Percentiles rank a stretch among this genome's conserved stretches.
These are phyloP conservation scores for Ustilago esculenta DNA, from an alignment of 1,284 basidiomycete genomes.

Conservation along the genomic window DNA sequence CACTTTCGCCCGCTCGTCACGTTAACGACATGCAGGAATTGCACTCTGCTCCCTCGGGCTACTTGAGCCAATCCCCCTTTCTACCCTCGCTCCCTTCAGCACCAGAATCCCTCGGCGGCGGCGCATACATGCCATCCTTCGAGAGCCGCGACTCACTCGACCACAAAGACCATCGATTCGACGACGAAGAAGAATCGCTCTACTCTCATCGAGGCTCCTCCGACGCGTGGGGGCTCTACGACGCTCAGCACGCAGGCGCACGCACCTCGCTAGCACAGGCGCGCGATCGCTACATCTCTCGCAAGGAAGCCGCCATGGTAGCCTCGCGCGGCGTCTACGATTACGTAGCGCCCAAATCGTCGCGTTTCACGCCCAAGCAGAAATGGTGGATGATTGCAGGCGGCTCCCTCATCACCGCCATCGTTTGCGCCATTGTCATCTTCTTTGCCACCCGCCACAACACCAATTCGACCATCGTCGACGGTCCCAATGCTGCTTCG, in stretches of 20 bases:
- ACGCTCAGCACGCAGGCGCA: constrained; percentile 12
- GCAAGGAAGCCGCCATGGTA: constrained; percentile 37
- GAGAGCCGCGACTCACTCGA: constrained; percentile 27
- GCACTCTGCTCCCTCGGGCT: constrained; percentile 22
- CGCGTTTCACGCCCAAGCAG: constrained; percentile 28
- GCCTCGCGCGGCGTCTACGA: constrained; percentile 20
- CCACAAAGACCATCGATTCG: constrained; percentile 6
- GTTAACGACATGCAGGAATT: constrained; percentile 31
- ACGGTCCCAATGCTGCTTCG: not conserved
- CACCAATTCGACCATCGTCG: constrained; percentile 28
- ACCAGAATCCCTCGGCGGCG: constrained; percentile 7
- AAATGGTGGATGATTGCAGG: constrained; percentile 27
- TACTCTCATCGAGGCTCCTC: constrained; percentile 15
- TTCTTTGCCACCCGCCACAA: constrained; percentile 40
- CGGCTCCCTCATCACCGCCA: constrained; percentile 18
- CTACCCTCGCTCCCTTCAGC: constrained; percentile 13
- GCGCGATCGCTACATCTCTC: constrained; percentile 48
- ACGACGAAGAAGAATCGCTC: constrained; percentile 16
- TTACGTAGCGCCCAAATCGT: constrained; percentile 8
- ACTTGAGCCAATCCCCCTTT: constrained; percentile 11
- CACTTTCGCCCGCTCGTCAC: not conserved
- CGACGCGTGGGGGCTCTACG: constrained; percentile 38
- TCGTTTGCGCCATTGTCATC: constrained; percentile 39
- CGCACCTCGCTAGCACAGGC: constrained; percentile 28
- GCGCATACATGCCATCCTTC: constrained; percentile 27